Evolutionary conservation across 306 rosid species (phyloP), one percentile per base, ranked within the genome.

Genomic region (Fagus crenata): DNA sequence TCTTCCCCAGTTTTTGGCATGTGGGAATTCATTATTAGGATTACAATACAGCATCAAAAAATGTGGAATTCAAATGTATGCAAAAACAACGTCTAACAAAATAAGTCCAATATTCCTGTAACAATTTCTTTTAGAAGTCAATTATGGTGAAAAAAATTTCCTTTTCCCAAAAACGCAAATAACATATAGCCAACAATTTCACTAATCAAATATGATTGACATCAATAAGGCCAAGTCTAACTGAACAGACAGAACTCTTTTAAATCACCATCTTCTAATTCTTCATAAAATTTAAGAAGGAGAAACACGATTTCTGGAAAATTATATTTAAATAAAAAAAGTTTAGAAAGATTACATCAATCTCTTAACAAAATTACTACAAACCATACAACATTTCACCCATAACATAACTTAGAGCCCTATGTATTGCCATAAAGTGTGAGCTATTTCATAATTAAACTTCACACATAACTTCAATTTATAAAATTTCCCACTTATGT

Each of bases 251-350:
- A 63, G 33, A 63, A 35, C 41, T 4, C 4, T 35, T 41, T 14
- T 14, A 63, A 63, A 35, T 63, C 69, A 63, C 41, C 42, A 61
- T 11, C 2, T 14, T 33, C 22, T 13, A 35, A 42, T 13, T 35
- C 17, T 35, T 63, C 43, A 35, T 35, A 63, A 64, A 81, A 17
- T 39, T 72, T 51, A 71, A n/a, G 68, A 67, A 80, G 7, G 72
- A 35, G 75, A 72, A 53, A 51, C 53, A 69, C 15, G 43, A 11
- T 35, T 36, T 35, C 18, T 2, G 41, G 4, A 3, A 63, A 12
- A 63, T 33, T 8, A 33, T 4, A 9, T 13, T 35, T 12, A 35
- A 35, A 60, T 3, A 63, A 7, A 58, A 18, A 28, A 0, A 46
- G 9, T 28, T 31, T 1, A 14, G 56, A 18, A 58, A 7, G 64